A percentile compares a stretch with the other conserved stretches of the same genome.
Conservation (phyloP, 2,329 filamentous ascomycete genomes). For the Sordariomycetes sp. region DNA sequence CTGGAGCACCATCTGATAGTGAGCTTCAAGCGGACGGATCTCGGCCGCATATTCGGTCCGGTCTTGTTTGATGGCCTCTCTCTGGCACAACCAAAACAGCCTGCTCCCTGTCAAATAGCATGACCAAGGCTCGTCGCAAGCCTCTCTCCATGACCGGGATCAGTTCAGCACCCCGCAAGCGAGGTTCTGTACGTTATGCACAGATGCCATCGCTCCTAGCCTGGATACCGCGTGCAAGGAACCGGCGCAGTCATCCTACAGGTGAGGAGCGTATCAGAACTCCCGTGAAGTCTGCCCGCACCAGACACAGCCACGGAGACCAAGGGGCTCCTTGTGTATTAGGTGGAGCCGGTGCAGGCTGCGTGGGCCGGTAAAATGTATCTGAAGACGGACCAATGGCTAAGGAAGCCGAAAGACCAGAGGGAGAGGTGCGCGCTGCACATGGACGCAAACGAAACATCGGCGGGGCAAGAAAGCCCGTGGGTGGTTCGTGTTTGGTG, state of each 20-base stretch:
- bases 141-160: neutral
- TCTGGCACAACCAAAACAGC: neutral
- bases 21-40: neutral
- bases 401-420: neutral
- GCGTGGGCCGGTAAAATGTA: neutral
- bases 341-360: neutral
- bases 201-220: too few relatives aligned
- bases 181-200: neutral
- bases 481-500: neutral
- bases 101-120: neutral
- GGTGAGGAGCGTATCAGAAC: neutral
- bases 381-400: neutral
- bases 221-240: neutral
- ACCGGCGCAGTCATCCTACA: neutral
- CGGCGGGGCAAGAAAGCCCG: neutral
- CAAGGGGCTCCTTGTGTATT: neutral
- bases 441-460: neutral
- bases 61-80: conserved; percentile 3
- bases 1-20: too few relatives aligned
- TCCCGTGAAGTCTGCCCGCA: neutral
- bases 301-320: neutral
- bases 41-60: neutral
- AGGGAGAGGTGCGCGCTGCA: neutral
- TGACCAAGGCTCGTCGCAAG: neutral
- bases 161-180: neutral